Conservation (phyloP, 163 green algal genomes). For the Scenedesmus sp. region DNA sequence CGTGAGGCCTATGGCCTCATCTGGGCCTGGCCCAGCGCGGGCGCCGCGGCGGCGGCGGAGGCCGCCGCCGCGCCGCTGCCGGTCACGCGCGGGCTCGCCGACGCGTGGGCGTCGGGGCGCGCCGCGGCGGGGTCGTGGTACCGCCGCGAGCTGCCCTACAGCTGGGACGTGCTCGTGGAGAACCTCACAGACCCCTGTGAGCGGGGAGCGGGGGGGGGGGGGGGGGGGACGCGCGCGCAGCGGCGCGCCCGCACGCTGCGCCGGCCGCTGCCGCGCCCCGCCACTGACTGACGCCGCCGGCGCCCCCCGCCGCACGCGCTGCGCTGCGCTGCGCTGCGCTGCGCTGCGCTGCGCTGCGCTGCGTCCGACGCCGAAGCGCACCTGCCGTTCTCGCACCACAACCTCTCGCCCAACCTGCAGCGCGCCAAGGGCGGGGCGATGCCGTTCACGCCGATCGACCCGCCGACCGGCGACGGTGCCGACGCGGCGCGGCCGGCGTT, state of each 20-base stretch:
- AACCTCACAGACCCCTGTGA: slow-evolving; percentile 36
- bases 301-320: no score
- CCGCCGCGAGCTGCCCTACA: slow-evolving; percentile 36
- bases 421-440: not conserved
- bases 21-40: slow-evolving; percentile 22
- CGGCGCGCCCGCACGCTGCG: not conserved
- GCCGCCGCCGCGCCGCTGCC: slow-evolving; percentile 10
- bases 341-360: no score
- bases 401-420: slow-evolving; percentile 2
- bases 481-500: not conserved
- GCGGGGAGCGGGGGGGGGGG: not conserved
- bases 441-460: slow-evolving; percentile 5
- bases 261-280: no score
- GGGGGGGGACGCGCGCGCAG: not conserved
- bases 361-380: no score
- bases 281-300: no score
- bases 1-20: slow-evolving; percentile 25
- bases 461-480: not conserved
- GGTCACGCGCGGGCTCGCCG: not conserved
- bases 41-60: slow-evolving; percentile 9
- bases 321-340: no score
- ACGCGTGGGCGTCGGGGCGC: not conserved
- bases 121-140: slow-evolving; percentile 1
- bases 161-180: slow-evolving; percentile 38
- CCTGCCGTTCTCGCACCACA: slow-evolving; percentile 31